Conservation (phyloP, 306 rosid species). For the Quercus gilva region DNA sequence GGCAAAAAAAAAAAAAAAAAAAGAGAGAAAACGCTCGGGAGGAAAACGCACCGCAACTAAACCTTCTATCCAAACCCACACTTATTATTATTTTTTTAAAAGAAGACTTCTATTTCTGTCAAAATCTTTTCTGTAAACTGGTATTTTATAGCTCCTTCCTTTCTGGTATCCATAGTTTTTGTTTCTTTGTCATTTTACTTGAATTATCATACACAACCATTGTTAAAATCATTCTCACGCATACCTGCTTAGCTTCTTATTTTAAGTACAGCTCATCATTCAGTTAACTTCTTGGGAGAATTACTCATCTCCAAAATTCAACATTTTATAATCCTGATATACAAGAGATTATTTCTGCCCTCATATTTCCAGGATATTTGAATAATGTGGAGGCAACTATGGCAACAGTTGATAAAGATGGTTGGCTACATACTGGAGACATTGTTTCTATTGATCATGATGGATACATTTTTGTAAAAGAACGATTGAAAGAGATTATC, state of each 20-base stretch:
- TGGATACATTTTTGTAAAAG: conserved; percentile 60
- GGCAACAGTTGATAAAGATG: conserved; percentile 58
- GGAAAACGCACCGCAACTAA: too few relatives aligned
- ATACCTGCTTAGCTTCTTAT: not conserved
- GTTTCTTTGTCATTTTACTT: not conserved
- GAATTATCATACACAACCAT: not conserved
- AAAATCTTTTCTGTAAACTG: not conserved
- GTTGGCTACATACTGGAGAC: conserved; percentile 85
- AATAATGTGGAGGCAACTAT: conserved; percentile 63
- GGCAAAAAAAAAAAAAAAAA: too few relatives aligned
- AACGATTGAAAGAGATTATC: conserved; percentile 87
- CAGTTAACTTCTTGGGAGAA: not conserved
- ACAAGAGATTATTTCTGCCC: not conserved
- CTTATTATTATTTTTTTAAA: not conserved
- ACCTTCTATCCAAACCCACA: too few relatives aligned
- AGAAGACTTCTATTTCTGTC: not conserved
- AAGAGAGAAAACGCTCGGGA: too few relatives aligned
- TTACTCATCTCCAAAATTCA: not conserved
- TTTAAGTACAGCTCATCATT: not conserved
- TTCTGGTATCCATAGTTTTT: conserved; percentile 1
- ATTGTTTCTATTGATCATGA: conserved; percentile 66
- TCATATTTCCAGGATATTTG: conserved; percentile 63
- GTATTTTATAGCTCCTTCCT: not conserved
- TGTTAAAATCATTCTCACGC: not conserved
- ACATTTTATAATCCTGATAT: not conserved